These are phyloP conservation scores for Boletus smithii DNA, from an alignment of 1,284 basidiomycete genomes.

Conservation along the genomic window DNA sequence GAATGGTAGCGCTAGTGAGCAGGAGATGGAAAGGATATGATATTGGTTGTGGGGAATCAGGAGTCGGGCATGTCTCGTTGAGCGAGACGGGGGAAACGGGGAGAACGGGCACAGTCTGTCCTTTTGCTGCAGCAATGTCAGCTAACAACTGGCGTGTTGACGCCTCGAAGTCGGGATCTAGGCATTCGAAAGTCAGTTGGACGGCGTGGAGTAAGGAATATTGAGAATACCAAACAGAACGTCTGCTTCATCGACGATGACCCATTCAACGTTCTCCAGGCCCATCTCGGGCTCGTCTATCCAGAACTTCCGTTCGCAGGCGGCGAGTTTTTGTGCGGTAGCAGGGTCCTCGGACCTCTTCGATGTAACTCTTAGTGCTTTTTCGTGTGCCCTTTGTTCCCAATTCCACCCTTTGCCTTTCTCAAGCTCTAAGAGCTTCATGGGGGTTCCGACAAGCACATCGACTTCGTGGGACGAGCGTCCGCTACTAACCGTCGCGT, in stretches of 20 bases:
- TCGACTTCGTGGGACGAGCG: slow-evolving; percentile 49
- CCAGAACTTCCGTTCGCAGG: slow-evolving; percentile 28
- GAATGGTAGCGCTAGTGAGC: slow-evolving; percentile 86
- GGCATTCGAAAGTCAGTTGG: neutral
- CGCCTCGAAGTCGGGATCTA: slow-evolving; percentile 74
- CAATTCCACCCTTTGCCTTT: slow-evolving; percentile 66
- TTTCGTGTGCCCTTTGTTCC: slow-evolving; percentile 34
- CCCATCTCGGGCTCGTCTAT: slow-evolving; percentile 52
- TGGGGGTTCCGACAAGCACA: slow-evolving; percentile 74
- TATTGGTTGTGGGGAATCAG: slow-evolving; percentile 27
- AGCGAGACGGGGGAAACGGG: slow-evolving; percentile 22
- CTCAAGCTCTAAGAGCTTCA: slow-evolving; percentile 70
- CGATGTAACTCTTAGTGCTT: slow-evolving; percentile 22
- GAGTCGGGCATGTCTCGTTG: slow-evolving; percentile 12
- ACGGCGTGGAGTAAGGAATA: neutral
- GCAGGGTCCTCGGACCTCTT: slow-evolving; percentile 22
- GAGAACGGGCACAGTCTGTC: slow-evolving; percentile 40
- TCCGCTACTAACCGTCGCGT: slow-evolving; percentile 16
- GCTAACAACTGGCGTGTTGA: slow-evolving; percentile 66
- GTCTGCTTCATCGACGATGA: slow-evolving; percentile 86
- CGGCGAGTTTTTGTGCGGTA: slow-evolving; percentile 31
- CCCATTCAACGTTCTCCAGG: slow-evolving; percentile 73
- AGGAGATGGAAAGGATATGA: slow-evolving; percentile 75
- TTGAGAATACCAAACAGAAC: slow-evolving; percentile 70
- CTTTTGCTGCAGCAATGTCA: slow-evolving; percentile 65